Evolutionary conservation across 2,329 filamentous ascomycete genomes (phyloP).

Genomic region (Huntiella savannae): DNA sequence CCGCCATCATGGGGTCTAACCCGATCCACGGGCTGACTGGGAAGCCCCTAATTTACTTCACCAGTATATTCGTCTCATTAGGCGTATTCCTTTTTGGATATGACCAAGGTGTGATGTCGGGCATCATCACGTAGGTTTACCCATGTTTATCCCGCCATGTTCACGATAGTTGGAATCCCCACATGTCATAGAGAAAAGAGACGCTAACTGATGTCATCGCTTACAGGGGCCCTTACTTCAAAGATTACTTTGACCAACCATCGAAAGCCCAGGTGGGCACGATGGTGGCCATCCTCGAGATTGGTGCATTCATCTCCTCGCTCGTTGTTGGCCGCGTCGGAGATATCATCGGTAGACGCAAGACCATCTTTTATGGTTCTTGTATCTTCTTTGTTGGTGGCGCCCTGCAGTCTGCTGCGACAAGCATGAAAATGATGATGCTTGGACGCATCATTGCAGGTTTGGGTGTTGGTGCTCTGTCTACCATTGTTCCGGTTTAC

Average conservation of each 20-base stretch:
- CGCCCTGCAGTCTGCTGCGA: slow-evolving; percentile 64
- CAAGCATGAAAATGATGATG: slow-evolving; percentile 78
- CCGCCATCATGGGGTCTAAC: slow-evolving; percentile 65
- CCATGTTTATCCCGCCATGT: neutral
- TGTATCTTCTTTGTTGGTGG: slow-evolving; percentile 74
- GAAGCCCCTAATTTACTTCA: slow-evolving; percentile 93
- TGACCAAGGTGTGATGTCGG: slow-evolving; percentile 79
- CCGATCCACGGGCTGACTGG: slow-evolving; percentile 84
- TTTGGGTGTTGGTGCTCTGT: slow-evolving; percentile 71
- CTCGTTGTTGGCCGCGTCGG: slow-evolving; percentile 72
- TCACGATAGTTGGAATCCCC: neutral
- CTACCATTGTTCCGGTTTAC: slow-evolving; percentile 83
- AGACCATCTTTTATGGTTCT: slow-evolving; percentile 84
- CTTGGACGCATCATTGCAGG: slow-evolving; percentile 67
- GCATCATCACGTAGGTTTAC: slow-evolving; percentile 40
- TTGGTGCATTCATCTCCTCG: slow-evolving; percentile 83
- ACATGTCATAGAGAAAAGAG: neutral
- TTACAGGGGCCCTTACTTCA: slow-evolving; percentile 63
- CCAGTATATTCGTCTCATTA: slow-evolving; percentile 73
- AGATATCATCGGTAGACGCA: slow-evolving; percentile 75
- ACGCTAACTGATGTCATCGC: slow-evolving; percentile 14
- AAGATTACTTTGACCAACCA: slow-evolving; percentile 80
- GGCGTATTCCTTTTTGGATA: slow-evolving; percentile 81
- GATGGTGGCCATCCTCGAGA: slow-evolving; percentile 91
- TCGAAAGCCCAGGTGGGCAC: slow-evolving; percentile 76